Conservation (phyloP, 495 filamentous ascomycete genomes). For the Hypoxylon crocopeplum region DNA sequence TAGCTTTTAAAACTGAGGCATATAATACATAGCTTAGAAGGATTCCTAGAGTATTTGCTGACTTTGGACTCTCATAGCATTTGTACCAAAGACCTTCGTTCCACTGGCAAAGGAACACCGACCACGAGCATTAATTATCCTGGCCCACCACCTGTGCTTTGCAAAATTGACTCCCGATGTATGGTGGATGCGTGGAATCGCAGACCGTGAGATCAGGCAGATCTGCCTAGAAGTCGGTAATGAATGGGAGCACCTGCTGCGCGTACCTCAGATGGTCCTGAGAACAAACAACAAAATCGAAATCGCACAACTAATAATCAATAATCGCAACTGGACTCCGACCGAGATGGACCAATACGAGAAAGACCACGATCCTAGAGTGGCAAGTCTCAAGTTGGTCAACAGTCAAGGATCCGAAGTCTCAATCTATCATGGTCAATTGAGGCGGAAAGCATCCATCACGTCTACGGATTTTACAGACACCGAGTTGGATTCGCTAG, state of each 20-base stretch:
- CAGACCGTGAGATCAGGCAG: slow-evolving; percentile 45
- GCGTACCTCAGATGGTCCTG: slow-evolving; percentile 45
- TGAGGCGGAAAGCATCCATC: slow-evolving; percentile 15
- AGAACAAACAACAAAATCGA: slow-evolving; percentile 22
- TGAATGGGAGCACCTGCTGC: slow-evolving; percentile 44
- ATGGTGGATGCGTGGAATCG: slow-evolving; percentile 57
- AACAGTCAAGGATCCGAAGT: slow-evolving; percentile 29
- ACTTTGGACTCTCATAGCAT: slow-evolving; percentile 45
- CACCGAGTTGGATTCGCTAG: no score
- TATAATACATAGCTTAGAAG: not conserved
- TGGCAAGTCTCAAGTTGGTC: slow-evolving; percentile 19
- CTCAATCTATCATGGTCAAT: slow-evolving; percentile 22
- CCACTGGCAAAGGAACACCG: slow-evolving; percentile 55
- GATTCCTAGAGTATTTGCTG: slow-evolving; percentile 44
- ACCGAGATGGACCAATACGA: slow-evolving; percentile 28
- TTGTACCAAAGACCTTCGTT: slow-evolving; percentile 58
- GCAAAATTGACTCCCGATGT: slow-evolving; percentile 42
- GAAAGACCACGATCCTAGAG: slow-evolving; percentile 24
- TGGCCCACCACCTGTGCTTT: slow-evolving; percentile 56
- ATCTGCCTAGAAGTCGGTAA: slow-evolving; percentile 47
- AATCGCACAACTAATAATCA: slow-evolving; percentile 44
- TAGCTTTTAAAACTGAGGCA: not conserved
- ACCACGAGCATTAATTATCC: slow-evolving; percentile 61
- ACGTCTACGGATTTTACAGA: no score
- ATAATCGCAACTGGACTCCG: slow-evolving; percentile 45